These are phyloP conservation scores for Nemania sp. DNA, from an alignment of 2,329 filamentous ascomycete species.

Conservation along the genomic window DNA sequence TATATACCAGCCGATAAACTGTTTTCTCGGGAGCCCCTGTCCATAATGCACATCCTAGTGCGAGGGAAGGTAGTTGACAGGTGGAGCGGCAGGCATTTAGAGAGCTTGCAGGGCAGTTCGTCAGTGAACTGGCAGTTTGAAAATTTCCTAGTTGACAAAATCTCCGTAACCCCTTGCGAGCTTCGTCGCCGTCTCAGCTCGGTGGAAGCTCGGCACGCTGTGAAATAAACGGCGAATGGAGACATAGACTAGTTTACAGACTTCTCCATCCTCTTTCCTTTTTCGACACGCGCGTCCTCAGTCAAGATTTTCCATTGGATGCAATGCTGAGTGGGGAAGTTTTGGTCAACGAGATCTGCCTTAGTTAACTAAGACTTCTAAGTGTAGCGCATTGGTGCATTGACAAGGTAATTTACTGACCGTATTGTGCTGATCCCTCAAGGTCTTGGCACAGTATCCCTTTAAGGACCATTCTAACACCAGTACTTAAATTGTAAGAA, in stretches of 20 bases:
- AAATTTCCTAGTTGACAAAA: not conserved
- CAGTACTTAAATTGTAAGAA: no score
- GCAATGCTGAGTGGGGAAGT: slow-evolving; percentile 22
- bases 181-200: not conserved
- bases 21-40: slow-evolving; percentile 22
- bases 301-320: slow-evolving; percentile 16
- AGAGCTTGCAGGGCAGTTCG: slow-evolving; percentile 22
- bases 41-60: slow-evolving; percentile 29
- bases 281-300: slow-evolving; percentile 3
- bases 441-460: slow-evolving; percentile 13
- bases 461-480: no score
- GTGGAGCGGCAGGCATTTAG: slow-evolving; percentile 28
- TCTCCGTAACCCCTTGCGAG: not conserved
- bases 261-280: slow-evolving; percentile 7
- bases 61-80: slow-evolving; percentile 19
- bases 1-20: slow-evolving; percentile 11
- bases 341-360: slow-evolving; percentile 18
- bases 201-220: not conserved
- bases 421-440: slow-evolving; percentile 28
- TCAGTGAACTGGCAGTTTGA: not conserved
- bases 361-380: no score
- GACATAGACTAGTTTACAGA: no score
- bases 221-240: not conserved
- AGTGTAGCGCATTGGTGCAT: slow-evolving; percentile 38
- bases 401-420: slow-evolving; percentile 35